A percentile compares a stretch with the other conserved stretches of the same genome.
Evolutionary conservation across 352 stramenopile genomes (phyloP).

Genomic region (Phytophthora brassicae): DNA sequence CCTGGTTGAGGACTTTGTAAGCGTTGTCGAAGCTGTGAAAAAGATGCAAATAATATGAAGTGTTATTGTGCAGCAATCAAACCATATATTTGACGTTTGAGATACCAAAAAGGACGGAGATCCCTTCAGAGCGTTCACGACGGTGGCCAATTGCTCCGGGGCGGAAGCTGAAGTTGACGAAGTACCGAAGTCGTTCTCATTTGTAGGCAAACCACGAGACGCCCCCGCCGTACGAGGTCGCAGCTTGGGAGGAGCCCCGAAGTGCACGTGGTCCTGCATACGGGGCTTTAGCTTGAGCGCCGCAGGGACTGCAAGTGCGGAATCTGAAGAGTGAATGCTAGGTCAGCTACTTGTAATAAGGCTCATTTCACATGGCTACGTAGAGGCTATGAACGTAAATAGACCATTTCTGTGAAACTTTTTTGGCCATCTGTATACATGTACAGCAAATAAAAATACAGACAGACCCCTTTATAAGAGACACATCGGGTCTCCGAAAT

Average conservation of each 20-base stretch:
- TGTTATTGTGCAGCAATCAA: not conserved
- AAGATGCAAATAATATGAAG: not conserved
- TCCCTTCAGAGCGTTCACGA: conserved; percentile 15
- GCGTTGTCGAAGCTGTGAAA: conserved; percentile 47
- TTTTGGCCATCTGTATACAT: no score
- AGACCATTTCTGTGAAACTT: no score
- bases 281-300: no score
- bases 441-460: no score
- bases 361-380: no score
- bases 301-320: no score
- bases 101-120: conserved; percentile 11
- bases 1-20: conserved; percentile 48
- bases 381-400: no score
- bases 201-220: conserved; percentile 13
- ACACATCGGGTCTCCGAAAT: no score
- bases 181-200: conserved; percentile 1
- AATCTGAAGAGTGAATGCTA: no score
- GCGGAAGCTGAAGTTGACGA: conserved; percentile 19
- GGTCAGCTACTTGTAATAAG: no score
- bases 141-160: conserved; percentile 17
- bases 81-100: not conserved
- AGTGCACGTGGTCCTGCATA: conserved; percentile 52
- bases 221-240: conserved; percentile 48
- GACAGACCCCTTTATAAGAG: no score
- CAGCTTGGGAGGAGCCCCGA: conserved; percentile 52